Evolutionary conservation across 805 yeast genomes (phyloP), one percentile per base, ranked within the genome.

Genomic region (Yamadazyma phyllophila): DNA sequence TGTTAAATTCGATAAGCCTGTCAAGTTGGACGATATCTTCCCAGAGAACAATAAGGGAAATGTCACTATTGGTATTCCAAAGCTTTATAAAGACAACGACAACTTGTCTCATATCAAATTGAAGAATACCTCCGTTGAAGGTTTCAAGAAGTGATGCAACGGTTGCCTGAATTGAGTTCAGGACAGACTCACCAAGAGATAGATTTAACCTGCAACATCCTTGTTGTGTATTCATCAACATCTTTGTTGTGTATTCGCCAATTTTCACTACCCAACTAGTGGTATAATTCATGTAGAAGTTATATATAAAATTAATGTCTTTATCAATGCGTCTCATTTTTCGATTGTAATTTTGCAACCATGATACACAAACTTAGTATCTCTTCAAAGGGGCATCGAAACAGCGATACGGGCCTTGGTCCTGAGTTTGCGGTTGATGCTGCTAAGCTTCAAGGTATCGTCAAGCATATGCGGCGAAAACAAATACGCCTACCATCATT

Each of bases 1-100:
- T 12, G 49, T 58, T 12, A 47, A 45, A 11, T 62, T 62, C 41
- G 61, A 54, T 13, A 58, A 61, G 45, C 48, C 58, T 4, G 60
- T 63, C n/a, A 53, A 53, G 11, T 44, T 45, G 16, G 60, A 55
- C 36, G 55, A 52, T 15, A 56, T 60, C 20, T 45, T 47, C 14
- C 63, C 60, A 27, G 57, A 55, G 41, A 51, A 51, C 13, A 47
- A 52, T 6, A 53, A 52, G n/a, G 56, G 54, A 12, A 49, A 50
- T 10, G 52, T 63, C 35, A 42, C 49, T 4, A 55, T 62, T 33
- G 36, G 34, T 3, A 47, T 60, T 26, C 65, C 65, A 26, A 61
- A 61, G 34, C 48, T 51, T 17, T 52, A 48, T 26, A 42, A 33
- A 15, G 52, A 51, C 42, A n/a, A 36, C 13, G 54, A 51, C 14